Base-by-base conservation (phyloP, 2,329 filamentous ascomycete genomes). In the Lecanicillium sp. region DNA sequence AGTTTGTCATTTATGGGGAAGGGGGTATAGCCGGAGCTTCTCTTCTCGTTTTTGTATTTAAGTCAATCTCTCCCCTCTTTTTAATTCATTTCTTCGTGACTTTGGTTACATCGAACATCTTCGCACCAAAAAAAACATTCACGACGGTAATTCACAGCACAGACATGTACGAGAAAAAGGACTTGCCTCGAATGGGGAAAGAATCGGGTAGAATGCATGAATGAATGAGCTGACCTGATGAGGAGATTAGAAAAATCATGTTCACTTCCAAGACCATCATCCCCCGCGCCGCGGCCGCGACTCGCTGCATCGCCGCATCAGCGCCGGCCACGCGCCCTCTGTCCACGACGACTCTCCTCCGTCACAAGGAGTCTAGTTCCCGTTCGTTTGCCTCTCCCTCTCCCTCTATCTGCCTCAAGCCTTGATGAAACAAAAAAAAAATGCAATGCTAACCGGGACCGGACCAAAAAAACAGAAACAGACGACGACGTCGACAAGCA, bases 401-500 rank as follows among this genome's bases (percentile, higher is more conserved):
- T 29, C 26, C 12, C 26, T 29, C 26, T 29, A 7, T 29, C 26
- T 29, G n/a, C n/a, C n/a, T n/a, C n/a, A n/a, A n/a, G n/a, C n/a
- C n/a, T n/a, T n/a, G 10, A 29, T 26, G 5, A 36, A 44, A 35
- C 11, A 24, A 36, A 11, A 27, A 12, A 10, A 23, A 23, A 38
- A 36, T 19, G 5, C 24, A 23, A 14, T 38, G n/a, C n/a, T n/a
- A n/a, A n/a, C n/a, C n/a, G n/a, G n/a, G n/a, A n/a, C n/a, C n/a
- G n/a, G n/a, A n/a, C n/a, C n/a, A n/a, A n/a, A n/a, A n/a, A n/a
- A n/a, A 6, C 39, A 68, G 61, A 63, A 54, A 66, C 62, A 42
- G 59, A 67, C 36, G 55, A 66, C 12, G 67, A 74, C 54, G 66
- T 69, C 57, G 76, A 83, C 52, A 75, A 69, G 60, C 79, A 82